Evolutionary conservation across 495 filamentous ascomycete genomes (phyloP).

Genomic region (Aspergillus ellipticus): DNA sequence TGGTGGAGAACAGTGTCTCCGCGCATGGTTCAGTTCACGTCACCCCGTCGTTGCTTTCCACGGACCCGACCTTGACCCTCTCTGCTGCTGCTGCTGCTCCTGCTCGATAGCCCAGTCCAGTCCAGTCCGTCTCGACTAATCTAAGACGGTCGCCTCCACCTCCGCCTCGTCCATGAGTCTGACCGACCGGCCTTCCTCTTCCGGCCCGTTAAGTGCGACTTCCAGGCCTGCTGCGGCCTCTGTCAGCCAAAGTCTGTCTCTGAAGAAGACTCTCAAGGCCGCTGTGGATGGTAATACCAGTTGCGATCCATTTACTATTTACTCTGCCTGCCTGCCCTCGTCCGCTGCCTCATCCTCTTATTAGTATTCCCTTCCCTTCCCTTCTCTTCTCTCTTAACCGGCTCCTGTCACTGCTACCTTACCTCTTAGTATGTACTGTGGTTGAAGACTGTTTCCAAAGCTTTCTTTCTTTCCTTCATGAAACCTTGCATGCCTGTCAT

Average conservation of each 20-base stretch:
- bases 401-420: constrained; percentile 5
- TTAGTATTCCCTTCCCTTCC: too few species aligned
- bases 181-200: constrained; percentile 53
- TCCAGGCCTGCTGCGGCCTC: constrained; percentile 35
- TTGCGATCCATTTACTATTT: constrained; percentile 16
- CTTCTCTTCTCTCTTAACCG: constrained; percentile 14
- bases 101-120: background rate
- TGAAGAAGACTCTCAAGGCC: constrained; percentile 72
- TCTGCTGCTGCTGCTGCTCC: background rate
- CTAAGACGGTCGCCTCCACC: constrained; percentile 1
- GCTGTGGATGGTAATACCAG: constrained; percentile 70
- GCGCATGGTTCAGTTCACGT: constrained; percentile 5
- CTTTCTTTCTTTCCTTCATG: constrained; percentile 7
- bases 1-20: constrained; percentile 6
- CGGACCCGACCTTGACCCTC: background rate
- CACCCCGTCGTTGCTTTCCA: background rate
- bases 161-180: constrained; percentile 41
- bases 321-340: constrained; percentile 9
- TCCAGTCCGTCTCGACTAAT: background rate
- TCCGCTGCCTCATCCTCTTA: too few species aligned
- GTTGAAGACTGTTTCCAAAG: constrained; percentile 6
- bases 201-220: constrained; percentile 48
- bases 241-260: constrained; percentile 52
- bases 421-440: constrained; percentile 20
- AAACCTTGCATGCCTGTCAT: background rate